phyloP scores from a whole-genome alignment of 768 basidiomycete species.

The Cyclocybe cylindracea region DNA sequence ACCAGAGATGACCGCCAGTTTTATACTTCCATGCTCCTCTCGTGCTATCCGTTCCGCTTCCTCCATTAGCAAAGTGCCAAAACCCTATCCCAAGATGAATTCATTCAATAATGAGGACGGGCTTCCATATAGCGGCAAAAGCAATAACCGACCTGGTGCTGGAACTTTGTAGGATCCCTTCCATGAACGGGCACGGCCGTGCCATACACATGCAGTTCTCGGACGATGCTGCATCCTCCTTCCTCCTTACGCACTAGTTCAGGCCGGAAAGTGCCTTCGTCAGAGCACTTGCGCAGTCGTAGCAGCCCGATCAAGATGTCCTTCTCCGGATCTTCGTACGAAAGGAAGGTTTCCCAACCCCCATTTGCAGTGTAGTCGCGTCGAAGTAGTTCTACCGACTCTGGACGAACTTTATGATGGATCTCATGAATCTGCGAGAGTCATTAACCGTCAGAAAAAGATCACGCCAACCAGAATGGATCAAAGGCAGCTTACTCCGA shows the following conservation, averaged over 20 bases:
- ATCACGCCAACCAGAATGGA: not conserved
- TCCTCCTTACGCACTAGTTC: slow-evolving; percentile 79
- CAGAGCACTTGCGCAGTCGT: slow-evolving; percentile 91
- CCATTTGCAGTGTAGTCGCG: slow-evolving; percentile 97
- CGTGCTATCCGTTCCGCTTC: slow-evolving; percentile 97
- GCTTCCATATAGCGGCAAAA: not conserved
- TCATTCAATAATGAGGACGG: not conserved
- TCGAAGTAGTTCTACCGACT: slow-evolving; percentile 92
- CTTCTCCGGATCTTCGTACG: slow-evolving; percentile 96
- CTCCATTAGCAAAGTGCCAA: slow-evolving; percentile 97
- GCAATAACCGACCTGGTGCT: slow-evolving; percentile 67
- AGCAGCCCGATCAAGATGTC: slow-evolving; percentile 96
- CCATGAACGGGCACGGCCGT: slow-evolving; percentile 98
- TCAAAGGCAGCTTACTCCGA: slow-evolving; percentile 67
- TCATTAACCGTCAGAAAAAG: slow-evolving; percentile 7
- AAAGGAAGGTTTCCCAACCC: slow-evolving; percentile 99
- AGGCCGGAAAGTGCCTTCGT: slow-evolving; percentile 95
- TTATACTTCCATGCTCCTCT: slow-evolving; percentile 95
- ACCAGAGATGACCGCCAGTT: slow-evolving; percentile 97
- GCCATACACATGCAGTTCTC: slow-evolving; percentile 97
- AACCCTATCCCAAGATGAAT: slow-evolving; percentile 57
- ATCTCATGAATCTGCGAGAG: slow-evolving; percentile 88
- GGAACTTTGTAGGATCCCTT: slow-evolving; percentile 97
- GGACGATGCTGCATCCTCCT: slow-evolving; percentile 87
- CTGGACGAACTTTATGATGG: slow-evolving; percentile 95